Conservation (phyloP, 1,139 yeast species). For the Cylindricascospora bacillispora region DNA sequence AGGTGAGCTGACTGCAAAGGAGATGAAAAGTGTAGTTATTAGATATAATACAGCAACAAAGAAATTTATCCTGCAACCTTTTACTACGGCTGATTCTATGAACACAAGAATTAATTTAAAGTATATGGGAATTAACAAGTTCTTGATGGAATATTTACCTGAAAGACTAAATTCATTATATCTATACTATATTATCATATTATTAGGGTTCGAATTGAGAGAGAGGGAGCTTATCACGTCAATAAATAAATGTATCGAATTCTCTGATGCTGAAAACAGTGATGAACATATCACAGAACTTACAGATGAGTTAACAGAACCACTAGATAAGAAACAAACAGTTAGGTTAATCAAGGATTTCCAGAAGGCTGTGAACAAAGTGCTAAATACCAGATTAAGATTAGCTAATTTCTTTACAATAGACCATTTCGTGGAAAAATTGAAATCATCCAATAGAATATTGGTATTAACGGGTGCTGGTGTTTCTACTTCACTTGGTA, state of each 20-base stretch:
- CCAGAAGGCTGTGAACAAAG: conserved; percentile 50
- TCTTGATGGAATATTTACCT: conserved; percentile 49
- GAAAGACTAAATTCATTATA: conserved; percentile 43
- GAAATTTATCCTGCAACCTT: conserved; percentile 24
- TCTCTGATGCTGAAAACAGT: conserved; percentile 10
- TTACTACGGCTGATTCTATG: conserved; percentile 31
- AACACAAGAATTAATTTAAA: conserved; percentile 49
- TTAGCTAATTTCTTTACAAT: conserved; percentile 41
- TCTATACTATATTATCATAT: conserved; percentile 35
- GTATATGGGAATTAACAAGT: conserved; percentile 44
- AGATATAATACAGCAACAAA: too few species aligned
- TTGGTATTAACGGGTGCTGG: conserved; percentile 93
- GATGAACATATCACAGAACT: conserved; percentile 6
- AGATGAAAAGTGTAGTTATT: too few species aligned
- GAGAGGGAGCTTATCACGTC: conserved; percentile 30
- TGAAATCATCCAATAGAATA: conserved; percentile 46
- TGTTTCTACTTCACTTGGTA: conserved; percentile 82
- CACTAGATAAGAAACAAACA: conserved; percentile 33
- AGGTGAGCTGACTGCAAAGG: too few species aligned
- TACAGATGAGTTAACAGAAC: conserved; percentile 23
- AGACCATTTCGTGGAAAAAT: conserved; percentile 45
- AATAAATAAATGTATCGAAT: conserved; percentile 25
- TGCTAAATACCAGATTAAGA: conserved; percentile 41
- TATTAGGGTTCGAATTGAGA: conserved; percentile 42
- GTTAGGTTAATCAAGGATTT: conserved; percentile 38